phyloP scores from a whole-genome alignment of 345 rosid genomes.

The Hibiscus syriacus region DNA sequence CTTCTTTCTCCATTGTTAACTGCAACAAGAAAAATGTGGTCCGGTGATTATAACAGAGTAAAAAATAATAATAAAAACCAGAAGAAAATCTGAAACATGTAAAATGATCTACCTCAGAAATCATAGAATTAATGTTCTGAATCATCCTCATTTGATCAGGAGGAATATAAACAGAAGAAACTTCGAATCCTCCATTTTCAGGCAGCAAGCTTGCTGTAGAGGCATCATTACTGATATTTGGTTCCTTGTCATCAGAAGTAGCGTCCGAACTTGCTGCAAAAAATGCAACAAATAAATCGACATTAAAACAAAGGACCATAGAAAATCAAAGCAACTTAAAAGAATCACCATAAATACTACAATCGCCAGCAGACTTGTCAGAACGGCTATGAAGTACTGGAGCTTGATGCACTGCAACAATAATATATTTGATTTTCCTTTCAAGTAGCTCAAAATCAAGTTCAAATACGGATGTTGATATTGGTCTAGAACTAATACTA shows the following conservation, averaged over 20 bases:
- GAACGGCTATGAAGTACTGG: not conserved
- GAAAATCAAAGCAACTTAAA: not conserved
- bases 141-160: slow-evolving; percentile 74
- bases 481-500: not conserved
- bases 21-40: slow-evolving; percentile 26
- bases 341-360: not conserved
- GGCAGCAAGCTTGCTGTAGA: slow-evolving; percentile 22
- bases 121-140: slow-evolving; percentile 55
- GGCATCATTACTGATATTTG: slow-evolving; percentile 17
- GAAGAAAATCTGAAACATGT: not conserved
- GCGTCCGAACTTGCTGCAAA: slow-evolving; percentile 23
- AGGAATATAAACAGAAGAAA: slow-evolving; percentile 56
- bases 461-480: not conserved
- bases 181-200: slow-evolving; percentile 45
- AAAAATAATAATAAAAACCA: not conserved
- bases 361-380: not conserved
- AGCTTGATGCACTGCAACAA: not conserved
- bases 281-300: slow-evolving; percentile 2
- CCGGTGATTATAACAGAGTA: slow-evolving; percentile 7
- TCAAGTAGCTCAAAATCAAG: not conserved
- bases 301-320: slow-evolving; percentile 1
- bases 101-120: slow-evolving; percentile 61
- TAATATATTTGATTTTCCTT: not conserved
- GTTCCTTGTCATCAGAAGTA: slow-evolving; percentile 32
- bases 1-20: slow-evolving; percentile 88